These are phyloP conservation scores for Backusella psychrophila DNA, from an alignment of 192 early-diverging fungal species.

Conservation along the genomic window DNA sequence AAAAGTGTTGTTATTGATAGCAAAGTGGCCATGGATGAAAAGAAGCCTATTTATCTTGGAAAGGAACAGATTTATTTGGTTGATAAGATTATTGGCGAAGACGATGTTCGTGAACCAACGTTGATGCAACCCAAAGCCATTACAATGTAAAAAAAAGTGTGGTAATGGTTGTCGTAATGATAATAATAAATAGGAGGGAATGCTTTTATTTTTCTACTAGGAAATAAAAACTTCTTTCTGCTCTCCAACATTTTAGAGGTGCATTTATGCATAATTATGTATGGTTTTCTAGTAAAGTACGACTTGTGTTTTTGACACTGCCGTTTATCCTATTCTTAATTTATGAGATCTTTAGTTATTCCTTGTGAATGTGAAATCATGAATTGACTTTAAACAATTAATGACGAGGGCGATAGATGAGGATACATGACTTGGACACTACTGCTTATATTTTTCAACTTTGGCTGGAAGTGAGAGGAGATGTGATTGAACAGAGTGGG, in stretches of 20 bases:
- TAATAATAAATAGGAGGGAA: neutral
- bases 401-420: too few relatives aligned
- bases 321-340: neutral
- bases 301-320: neutral
- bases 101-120: constrained; percentile 7
- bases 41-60: constrained; percentile 62
- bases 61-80: constrained; percentile 30
- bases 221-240: too few relatives aligned
- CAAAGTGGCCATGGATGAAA: constrained; percentile 59
- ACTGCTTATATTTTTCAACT: too few relatives aligned
- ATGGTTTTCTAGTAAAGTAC: neutral
- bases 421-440: too few relatives aligned
- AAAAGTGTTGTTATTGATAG: constrained; percentile 70
- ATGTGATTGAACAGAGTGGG: too few relatives aligned
- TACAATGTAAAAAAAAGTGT: neutral
- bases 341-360: too few relatives aligned
- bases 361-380: neutral
- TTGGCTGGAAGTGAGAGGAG: too few relatives aligned
- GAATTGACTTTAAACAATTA: neutral
- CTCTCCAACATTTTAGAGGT: neutral
- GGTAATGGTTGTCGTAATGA: neutral
- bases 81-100: constrained; percentile 15
- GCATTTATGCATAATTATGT: neutral
- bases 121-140: neutral
- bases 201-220: neutral